Conservation (phyloP, 805 yeast genomes). For the Sugiyamaella lignohabitans region DNA sequence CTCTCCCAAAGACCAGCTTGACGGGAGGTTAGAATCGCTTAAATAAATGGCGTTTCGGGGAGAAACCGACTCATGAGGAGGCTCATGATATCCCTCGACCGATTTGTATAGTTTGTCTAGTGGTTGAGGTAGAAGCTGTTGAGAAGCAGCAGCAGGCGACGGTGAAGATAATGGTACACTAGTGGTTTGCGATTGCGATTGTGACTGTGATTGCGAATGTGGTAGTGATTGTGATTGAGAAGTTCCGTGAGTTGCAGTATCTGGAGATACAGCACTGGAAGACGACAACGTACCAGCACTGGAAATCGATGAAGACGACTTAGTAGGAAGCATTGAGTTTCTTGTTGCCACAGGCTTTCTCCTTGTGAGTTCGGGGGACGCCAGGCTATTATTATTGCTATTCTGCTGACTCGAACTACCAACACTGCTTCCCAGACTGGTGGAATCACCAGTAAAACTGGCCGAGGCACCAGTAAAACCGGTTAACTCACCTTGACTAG, state of each 20-base stretch:
- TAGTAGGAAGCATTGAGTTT: not conserved
- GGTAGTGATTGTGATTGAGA: too few relatives aligned
- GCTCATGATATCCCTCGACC: not conserved
- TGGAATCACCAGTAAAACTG: not conserved
- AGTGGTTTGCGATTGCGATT: not conserved
- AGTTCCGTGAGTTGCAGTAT: too few relatives aligned
- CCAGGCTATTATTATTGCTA: too few relatives aligned
- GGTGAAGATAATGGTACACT: conserved; percentile 1
- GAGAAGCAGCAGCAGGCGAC: not conserved
- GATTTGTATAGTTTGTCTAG: not conserved
- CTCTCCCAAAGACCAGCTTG: conserved; percentile 4
- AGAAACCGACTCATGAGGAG: not conserved
- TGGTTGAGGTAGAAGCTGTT: not conserved
- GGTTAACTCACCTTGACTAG: too few relatives aligned
- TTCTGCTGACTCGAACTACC: not conserved
- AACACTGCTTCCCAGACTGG: not conserved
- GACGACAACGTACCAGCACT: not conserved
- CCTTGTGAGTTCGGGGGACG: too few relatives aligned
- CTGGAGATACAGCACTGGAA: too few relatives aligned
- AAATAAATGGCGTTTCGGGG: conserved; percentile 15
- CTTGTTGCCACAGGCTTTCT: too few relatives aligned
- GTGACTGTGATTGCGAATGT: not conserved
- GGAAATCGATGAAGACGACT: not conserved
- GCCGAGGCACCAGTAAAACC: not conserved
- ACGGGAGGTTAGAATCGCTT: conserved; percentile 8